These are phyloP conservation scores for Phoenix roebelenii DNA, from an alignment of 176 grass and related monocot genomes.

Conservation along the genomic window DNA sequence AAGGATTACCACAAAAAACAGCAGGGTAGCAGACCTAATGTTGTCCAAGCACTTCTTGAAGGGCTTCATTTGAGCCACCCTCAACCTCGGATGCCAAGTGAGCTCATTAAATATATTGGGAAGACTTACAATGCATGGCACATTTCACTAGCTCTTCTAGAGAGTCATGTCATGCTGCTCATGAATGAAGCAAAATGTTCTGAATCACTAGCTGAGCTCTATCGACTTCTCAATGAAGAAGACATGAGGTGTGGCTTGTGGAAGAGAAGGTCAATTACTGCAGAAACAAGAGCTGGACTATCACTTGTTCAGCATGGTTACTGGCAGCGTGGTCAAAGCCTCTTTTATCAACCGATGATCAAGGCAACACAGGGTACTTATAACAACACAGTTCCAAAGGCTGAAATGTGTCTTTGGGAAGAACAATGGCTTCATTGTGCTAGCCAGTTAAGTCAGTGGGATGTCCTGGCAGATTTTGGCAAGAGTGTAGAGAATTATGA, in stretches of 20 bases:
- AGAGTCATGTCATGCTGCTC: slow-evolving; percentile 78
- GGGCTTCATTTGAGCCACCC: slow-evolving; percentile 98
- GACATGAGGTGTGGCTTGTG: slow-evolving; percentile 98
- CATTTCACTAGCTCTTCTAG: slow-evolving; percentile 71
- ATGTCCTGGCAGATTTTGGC: slow-evolving; percentile 92
- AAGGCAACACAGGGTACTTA: slow-evolving; percentile 99
- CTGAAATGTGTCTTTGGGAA: slow-evolving; percentile 99
- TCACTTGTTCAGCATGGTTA: slow-evolving; percentile 97
- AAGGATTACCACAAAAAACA: slow-evolving; percentile 99
- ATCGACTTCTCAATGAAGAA: slow-evolving; percentile 93
- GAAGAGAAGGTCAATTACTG: slow-evolving; percentile 95
- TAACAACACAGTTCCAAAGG: slow-evolving; percentile 88
- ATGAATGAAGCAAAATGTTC: slow-evolving; percentile 93
- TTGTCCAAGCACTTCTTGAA: slow-evolving; percentile 95
- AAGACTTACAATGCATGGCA: slow-evolving; percentile 98
- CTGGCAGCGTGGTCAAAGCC: slow-evolving; percentile 83
- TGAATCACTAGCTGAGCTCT: slow-evolving; percentile 86
- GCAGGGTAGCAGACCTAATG: slow-evolving; percentile 88
- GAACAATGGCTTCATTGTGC: slow-evolving; percentile 96
- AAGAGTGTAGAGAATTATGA: slow-evolving; percentile 97
- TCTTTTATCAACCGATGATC: slow-evolving; percentile 99
- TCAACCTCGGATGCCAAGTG: slow-evolving; percentile 96
- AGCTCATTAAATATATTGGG: slow-evolving; percentile 98
- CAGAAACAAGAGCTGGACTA: slow-evolving; percentile 91
- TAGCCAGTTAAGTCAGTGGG: slow-evolving; percentile 90